Percentiles rank a stretch among this genome's conserved stretches.
Evolutionary conservation across 2,329 filamentous ascomycete genomes (phyloP).

Genomic region (Aureobasidium sp.): DNA sequence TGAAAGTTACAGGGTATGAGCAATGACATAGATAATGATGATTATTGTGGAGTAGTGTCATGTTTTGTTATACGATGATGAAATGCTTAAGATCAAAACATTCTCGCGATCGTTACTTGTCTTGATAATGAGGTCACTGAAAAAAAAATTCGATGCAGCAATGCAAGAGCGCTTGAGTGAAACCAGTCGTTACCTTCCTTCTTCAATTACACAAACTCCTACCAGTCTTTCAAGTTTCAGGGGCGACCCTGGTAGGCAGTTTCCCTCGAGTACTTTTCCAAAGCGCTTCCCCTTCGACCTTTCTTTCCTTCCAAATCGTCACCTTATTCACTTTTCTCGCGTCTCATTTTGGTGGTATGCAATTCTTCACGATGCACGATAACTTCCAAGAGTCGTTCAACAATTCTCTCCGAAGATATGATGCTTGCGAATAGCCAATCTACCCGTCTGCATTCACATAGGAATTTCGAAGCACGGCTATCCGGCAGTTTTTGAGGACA

Average conservation of each 20-base stretch:
- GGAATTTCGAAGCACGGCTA: background rate
- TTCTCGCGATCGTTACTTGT: too few species aligned
- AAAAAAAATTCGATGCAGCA: background rate
- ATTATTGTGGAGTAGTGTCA: background rate
- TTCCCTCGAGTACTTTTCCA: background rate
- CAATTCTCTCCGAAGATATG: too few species aligned
- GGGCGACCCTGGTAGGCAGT: background rate
- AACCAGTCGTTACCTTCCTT: too few species aligned
- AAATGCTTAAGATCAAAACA: background rate
- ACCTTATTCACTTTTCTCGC: background rate
- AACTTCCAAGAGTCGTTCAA: too few species aligned
- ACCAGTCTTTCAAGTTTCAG: background rate
- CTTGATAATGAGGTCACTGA: too few species aligned
- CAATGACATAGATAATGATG: background rate
- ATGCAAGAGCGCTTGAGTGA: background rate
- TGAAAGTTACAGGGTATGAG: conserved; percentile 24
- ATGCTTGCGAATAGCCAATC: too few species aligned
- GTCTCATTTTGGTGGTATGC: background rate
- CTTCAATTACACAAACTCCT: too few species aligned
- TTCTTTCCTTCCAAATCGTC: background rate
- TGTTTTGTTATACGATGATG: background rate
- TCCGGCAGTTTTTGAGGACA: background rate
- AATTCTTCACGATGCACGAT: background rate
- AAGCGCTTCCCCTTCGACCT: background rate
- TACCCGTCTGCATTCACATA: too few species aligned